These are phyloP conservation scores for Coemansia sp. DNA, from an alignment of 192 early-diverging fungal genomes.

Conservation along the genomic window DNA sequence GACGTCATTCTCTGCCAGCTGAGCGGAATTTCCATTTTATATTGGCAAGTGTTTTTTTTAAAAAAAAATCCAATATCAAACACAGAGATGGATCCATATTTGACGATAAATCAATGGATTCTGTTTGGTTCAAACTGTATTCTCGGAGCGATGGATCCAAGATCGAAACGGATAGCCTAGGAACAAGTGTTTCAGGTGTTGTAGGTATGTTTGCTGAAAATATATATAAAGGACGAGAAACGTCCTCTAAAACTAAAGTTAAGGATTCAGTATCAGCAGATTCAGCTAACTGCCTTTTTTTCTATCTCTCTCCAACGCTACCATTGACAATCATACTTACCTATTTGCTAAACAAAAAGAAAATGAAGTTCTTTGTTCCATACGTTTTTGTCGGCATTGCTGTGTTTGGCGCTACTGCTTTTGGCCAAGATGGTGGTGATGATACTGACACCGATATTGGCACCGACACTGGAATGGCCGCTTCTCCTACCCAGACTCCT, in stretches of 20 bases:
- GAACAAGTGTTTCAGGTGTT: background rate
- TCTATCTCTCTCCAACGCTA: background rate
- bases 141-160: no score
- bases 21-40: no score
- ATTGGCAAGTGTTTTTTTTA: no score
- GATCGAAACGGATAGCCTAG: no score
- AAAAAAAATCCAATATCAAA: no score
- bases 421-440: background rate
- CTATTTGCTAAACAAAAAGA: background rate
- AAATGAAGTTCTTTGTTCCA: background rate
- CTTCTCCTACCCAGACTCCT: background rate
- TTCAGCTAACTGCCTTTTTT: conserved; percentile 7
- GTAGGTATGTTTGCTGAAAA: background rate
- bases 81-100: no score
- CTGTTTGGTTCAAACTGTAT: no score
- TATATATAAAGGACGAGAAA: background rate
- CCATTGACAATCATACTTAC: background rate
- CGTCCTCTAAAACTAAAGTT: background rate
- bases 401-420: background rate
- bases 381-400: background rate
- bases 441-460: no score
- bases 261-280: conserved; percentile 3
- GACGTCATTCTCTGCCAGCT: background rate
- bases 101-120: no score
- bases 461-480: background rate